Conservation (phyloP, 768 basidiomycete species). For the Pleurotus platypus region DNA sequence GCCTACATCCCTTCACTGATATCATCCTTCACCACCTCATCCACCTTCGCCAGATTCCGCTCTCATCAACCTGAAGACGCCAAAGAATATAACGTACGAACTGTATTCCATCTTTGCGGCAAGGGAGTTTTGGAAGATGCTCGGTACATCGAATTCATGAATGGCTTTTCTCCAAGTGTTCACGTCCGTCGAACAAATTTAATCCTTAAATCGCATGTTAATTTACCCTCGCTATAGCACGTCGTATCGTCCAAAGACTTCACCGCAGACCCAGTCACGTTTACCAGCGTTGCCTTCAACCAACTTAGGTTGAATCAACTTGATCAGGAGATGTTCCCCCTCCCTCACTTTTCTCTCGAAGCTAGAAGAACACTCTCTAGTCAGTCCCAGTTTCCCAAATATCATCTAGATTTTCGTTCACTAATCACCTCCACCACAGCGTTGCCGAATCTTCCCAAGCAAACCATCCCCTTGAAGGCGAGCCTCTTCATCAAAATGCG, state of each 20-base stretch:
- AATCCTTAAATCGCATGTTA: neutral
- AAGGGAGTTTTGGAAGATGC: slow-evolving; percentile 65
- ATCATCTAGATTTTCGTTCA: neutral
- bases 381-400: slow-evolving; percentile 15
- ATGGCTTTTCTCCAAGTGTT: slow-evolving; percentile 52
- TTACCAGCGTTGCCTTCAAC: slow-evolving; percentile 68
- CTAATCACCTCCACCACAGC: slow-evolving; percentile 15
- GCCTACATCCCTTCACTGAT: slow-evolving; percentile 52
- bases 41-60: slow-evolving; percentile 46
- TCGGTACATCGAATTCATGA: slow-evolving; percentile 72
- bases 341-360: slow-evolving; percentile 50
- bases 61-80: slow-evolving; percentile 35
- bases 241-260: slow-evolving; percentile 65
- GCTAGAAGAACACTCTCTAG: slow-evolving; percentile 37
- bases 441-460: slow-evolving; percentile 45
- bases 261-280: slow-evolving; percentile 63
- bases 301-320: slow-evolving; percentile 71
- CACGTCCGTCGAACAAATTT: slow-evolving; percentile 44
- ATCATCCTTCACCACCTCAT: slow-evolving; percentile 41
- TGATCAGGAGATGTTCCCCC: slow-evolving; percentile 69
- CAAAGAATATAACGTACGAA: slow-evolving; percentile 43
- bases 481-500: slow-evolving; percentile 41
- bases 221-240: slow-evolving; percentile 46
- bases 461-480: slow-evolving; percentile 37
- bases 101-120: slow-evolving; percentile 72